Base-by-base conservation (phyloP, 345 rosid genomes). In the Pistacia atlantica region DNA sequence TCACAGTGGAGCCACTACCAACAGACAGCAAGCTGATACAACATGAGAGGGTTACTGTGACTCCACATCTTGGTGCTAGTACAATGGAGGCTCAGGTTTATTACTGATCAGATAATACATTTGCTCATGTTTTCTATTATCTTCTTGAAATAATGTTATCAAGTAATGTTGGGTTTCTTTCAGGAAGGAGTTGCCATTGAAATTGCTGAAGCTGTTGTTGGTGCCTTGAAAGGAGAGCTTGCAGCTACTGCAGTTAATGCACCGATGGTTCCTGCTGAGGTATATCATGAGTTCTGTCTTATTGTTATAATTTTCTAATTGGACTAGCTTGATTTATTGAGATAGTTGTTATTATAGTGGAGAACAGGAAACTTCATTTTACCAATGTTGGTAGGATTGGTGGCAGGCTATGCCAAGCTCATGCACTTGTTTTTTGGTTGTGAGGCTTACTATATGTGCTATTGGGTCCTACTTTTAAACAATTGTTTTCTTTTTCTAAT, bases 261-360 rank as follows among this genome's bases (percentile, higher is more conserved):
- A 28, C 95, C 98, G 6, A 91, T 93, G 98, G 97, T 93, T 78
- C 92, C 98, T 76, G 97, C 98, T 60, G 93, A 92, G 93, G 97
- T 88, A 85, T 80, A 60, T 22, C 4, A 16, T 4, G 14, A 28
- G 60, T 65, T 65, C n/a, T 71, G 22, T 72, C 11, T 8, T 45
- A 11, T 8, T 38, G 56, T 55, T 45, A 12, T 18, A 3, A 25
- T 67, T 49, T 2, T 55, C 22, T 20, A 14, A 8, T 46, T 61
- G 28, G 17, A 14, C 46, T 2, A 11, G 11, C 38, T 45, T 56
- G 28, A 20, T 59, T 16, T 54, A 54, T 38, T 65, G n/a, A 12
- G 13, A 12, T 20, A 9, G 54, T 7, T 18, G 22, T 11, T n/a
- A 11, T 33, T 33, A 33, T 63, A 31, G 31, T 20, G 25, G 14